Conservation (phyloP, 768 basidiomycete genomes). For the Daedalea quercina region DNA sequence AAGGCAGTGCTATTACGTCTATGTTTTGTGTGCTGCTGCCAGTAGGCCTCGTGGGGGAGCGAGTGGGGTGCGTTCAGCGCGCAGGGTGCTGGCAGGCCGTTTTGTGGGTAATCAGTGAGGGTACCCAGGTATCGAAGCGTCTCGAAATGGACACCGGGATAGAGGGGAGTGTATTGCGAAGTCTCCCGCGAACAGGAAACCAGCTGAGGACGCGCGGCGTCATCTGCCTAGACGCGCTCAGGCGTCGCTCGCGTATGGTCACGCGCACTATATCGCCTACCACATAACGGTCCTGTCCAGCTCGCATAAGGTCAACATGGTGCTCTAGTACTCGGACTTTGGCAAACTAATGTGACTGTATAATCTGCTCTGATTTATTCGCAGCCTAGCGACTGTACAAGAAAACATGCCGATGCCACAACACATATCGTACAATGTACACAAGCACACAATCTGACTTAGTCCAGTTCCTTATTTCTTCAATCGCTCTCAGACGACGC, state of each 20-base stretch:
- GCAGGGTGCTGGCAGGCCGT: too few relatives aligned
- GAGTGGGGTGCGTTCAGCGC: neutral
- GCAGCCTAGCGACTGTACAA: too few relatives aligned
- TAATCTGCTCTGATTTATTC: too few relatives aligned
- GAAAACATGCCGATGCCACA: neutral
- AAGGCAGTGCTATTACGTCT: neutral
- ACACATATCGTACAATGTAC: neutral
- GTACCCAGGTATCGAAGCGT: too few relatives aligned
- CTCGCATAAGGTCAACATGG: too few relatives aligned
- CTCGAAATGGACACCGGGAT: too few relatives aligned
- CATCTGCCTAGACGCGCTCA: neutral
- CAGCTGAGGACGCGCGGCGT: too few relatives aligned
- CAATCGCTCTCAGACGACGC: slow-evolving; percentile 47
- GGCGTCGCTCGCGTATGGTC: neutral
- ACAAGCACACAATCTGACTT: neutral
- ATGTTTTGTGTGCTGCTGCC: neutral
- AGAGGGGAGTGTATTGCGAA: neutral
- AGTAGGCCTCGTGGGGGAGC: neutral
- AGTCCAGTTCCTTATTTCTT: neutral
- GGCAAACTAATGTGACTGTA: too few relatives aligned
- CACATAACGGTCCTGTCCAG: neutral
- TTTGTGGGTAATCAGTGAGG: too few relatives aligned
- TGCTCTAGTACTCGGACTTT: too few relatives aligned
- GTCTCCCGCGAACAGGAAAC: neutral
- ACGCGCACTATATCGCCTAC: neutral